Evolutionary conservation across 2,329 filamentous ascomycete species (phyloP).

Genomic region (Colletotrichum abscissum): DNA sequence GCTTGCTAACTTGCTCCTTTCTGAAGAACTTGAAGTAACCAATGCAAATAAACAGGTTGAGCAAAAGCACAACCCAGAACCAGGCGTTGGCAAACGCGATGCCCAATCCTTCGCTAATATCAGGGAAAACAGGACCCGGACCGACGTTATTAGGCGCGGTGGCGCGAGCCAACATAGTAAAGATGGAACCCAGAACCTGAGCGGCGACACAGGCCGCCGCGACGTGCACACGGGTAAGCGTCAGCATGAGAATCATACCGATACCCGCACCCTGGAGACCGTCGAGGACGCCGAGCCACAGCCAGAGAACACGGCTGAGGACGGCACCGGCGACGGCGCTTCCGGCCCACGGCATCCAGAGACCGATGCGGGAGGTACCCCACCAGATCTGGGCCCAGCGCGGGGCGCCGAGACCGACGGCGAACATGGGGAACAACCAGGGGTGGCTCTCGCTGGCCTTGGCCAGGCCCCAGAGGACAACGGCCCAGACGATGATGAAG

Average conservation of each 20-base stretch:
- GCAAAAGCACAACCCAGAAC: conserved; percentile 70
- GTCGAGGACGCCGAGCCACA: conserved; percentile 76
- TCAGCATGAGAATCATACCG: conserved; percentile 76
- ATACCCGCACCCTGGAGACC: conserved; percentile 74
- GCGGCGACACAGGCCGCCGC: conserved; percentile 70
- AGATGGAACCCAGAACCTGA: conserved; percentile 70
- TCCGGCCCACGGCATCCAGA: conserved; percentile 72
- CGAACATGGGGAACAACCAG: conserved; percentile 76
- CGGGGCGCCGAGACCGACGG: conserved; percentile 73
- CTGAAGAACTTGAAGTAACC: conserved; percentile 68
- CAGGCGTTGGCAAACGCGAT: conserved; percentile 60
- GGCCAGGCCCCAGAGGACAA: conserved; percentile 62
- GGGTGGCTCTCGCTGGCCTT: conserved; percentile 68
- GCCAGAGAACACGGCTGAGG: conserved; percentile 62
- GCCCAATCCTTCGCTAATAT: conserved; percentile 61
- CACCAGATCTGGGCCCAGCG: conserved; percentile 77
- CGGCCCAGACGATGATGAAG: conserved; percentile 66
- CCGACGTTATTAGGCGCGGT: conserved; percentile 71
- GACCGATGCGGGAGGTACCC: conserved; percentile 69
- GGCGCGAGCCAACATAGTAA: conserved; percentile 71
- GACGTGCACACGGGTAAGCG: conserved; percentile 73
- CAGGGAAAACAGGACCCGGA: conserved; percentile 71
- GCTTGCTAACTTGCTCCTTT: conserved; percentile 68
- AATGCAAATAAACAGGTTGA: conserved; percentile 69
- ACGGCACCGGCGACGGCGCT: conserved; percentile 65